A percentile compares a stretch with the other conserved stretches of the same genome.
phyloP scores from a whole-genome alignment of 2,329 filamentous ascomycete genomes.

The Fusarium penzigii region DNA sequence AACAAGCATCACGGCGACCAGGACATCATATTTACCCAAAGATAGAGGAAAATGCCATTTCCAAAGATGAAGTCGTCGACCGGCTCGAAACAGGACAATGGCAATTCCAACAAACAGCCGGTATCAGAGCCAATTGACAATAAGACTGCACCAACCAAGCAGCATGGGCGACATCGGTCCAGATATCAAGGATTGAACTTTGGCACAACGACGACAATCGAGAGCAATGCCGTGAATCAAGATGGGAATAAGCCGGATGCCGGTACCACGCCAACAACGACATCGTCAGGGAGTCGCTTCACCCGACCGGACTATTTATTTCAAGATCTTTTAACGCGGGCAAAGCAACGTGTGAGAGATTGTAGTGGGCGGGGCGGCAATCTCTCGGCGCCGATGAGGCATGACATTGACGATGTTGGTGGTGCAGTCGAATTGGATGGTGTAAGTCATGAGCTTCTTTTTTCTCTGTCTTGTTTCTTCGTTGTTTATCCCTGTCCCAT shows the following conservation, averaged over 20 bases:
- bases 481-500: no score
- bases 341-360: slow-evolving; percentile 26
- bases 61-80: background rate
- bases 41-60: no score
- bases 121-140: slow-evolving; percentile 10
- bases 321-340: slow-evolving; percentile 23
- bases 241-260: no score
- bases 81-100: slow-evolving; percentile 9
- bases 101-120: slow-evolving; percentile 2
- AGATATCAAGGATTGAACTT: background rate
- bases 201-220: no score
- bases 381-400: slow-evolving; percentile 3
- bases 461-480: no score
- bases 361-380: slow-evolving; percentile 11
- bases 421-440: no score
- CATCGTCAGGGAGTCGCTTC: slow-evolving; percentile 16
- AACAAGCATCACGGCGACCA: no score
- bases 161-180: slow-evolving; percentile 14
- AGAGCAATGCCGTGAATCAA: no score
- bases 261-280: background rate
- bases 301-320: slow-evolving; percentile 22
- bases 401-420: no score
- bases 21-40: no score
- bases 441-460: no score
- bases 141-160: slow-evolving; percentile 13